Base-by-base conservation (phyloP, 345 rosid genomes). In the Euphorbia lathyris region DNA sequence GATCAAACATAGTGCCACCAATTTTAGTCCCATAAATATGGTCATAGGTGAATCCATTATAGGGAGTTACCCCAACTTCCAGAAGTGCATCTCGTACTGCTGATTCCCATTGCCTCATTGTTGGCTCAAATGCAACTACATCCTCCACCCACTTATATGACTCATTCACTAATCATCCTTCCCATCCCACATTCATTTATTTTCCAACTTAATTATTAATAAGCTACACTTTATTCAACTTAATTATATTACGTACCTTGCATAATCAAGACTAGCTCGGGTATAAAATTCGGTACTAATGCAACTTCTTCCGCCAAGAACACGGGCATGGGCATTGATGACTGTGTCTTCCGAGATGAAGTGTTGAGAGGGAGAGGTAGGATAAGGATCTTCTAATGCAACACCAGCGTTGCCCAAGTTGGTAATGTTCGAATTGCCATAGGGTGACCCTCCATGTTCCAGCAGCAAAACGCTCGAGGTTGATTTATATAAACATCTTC, bases 331-430 rank as follows among this genome's bases (percentile, higher is more conserved):
- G 25, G 67, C 59, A 51, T 65, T 71, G 40, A 71, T 71, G 13
- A 76, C 76, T 14, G 76, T 76, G 38, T 76, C 76, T 50, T 76
- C 76, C 9, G 76, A 76, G 26, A 67, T 67, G 69, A 76, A 76
- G n/a, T 72, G 68, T 63, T 76, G 79, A 11, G 79, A 71, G 0
- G 79, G 79, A 9, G 76, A 67, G 1, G 68, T 29, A 2, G 79
- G 72, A 48, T 72, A 76, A 26, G 25, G 52, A 36, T 71, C 72
- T 29, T 72, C 43, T 23, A 76, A 63, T n/a, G 75, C 38, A 30
- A 58, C 65, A 6, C 80, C 80, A 9, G 72, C 72, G 19, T 38
- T 77, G 17, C 47, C 70, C 20, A 77, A 36, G 30, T 68, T 36
- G 59, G 63, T 72, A 34, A 72, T 72, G 48, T 77, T 72, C 7